A percentile compares a stretch with the other conserved stretches of the same genome.
phyloP scores from a whole-genome alignment of 306 rosid genomes.

The Comarum palustre region DNA sequence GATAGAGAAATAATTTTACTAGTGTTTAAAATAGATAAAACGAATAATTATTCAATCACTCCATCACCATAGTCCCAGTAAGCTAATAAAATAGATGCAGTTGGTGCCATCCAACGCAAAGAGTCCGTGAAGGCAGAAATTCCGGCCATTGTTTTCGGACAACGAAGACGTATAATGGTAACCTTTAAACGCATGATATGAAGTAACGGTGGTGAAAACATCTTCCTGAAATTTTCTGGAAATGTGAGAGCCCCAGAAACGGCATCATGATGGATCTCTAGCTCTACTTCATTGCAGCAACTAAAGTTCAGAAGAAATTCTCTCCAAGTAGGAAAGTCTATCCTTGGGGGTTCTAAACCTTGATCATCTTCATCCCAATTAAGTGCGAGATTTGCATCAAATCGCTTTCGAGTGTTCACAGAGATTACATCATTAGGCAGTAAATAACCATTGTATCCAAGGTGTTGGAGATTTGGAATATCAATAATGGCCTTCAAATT shows the following conservation, averaged over 20 bases:
- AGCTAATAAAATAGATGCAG: neutral
- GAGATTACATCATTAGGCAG: neutral
- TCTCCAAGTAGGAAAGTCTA: neutral
- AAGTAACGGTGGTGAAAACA: neutral
- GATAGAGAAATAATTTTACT: too few species aligned
- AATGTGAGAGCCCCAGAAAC: neutral
- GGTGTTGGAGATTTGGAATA: neutral
- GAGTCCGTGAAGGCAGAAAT: neutral
- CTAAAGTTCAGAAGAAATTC: neutral
- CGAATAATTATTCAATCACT: neutral
- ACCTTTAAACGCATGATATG: neutral
- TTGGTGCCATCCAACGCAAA: neutral
- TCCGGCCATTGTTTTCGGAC: neutral
- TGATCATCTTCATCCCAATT: neutral
- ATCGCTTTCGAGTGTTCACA: neutral
- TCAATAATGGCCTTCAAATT: neutral
- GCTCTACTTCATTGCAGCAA: neutral
- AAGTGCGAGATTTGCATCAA: neutral
- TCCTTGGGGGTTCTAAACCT: neutral
- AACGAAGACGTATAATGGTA: neutral
- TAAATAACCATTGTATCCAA: neutral
- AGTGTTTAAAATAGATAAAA: too few species aligned
- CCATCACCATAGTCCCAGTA: neutral
- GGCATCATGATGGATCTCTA: neutral
- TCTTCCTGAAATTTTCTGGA: neutral